Base-by-base conservation (phyloP, 345 rosid genomes). In the Salix viminalis region DNA sequence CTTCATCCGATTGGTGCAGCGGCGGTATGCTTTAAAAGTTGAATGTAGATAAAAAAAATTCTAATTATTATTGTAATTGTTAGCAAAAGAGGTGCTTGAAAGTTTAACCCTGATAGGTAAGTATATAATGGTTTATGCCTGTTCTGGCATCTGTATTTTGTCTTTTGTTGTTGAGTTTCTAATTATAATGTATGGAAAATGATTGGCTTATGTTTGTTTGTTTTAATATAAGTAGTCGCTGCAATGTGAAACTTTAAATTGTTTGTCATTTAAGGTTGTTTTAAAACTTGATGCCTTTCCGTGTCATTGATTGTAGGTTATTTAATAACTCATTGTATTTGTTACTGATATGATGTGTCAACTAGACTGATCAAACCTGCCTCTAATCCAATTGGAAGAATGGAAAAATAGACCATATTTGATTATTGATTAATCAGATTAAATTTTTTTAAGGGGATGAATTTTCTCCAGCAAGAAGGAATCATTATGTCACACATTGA, bases 1-100 rank as follows among this genome's bases (percentile, higher is more conserved):
- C 81, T 96, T 96, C 83, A 96, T 96, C 78, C 97, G 99, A 50
- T 87, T 96, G 80, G 96, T 96, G 75, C 99, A 96, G 70, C 88
- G 99, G 79, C 82, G 98, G 99, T 94, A 90, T 69, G 79, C 23
- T 21, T 24, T n/a, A 61, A 67, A 41, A 42, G 18, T 75, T n/a
- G 37, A 70, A 65, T 58, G 73, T 30, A 1, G 76, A 50, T 72
- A 71, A 34, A 34, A 34, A 34, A 34, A 34, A 4, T 0, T 34
- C 6, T 34, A 5, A 41, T 21, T 18, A 32, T 74, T 46, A 6
- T 30, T 65, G 70, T 10, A 42, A 42, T 62, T 74, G 54, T 44
- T 71, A 18, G 4, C 23, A 42, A 64, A 23, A 54, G 42, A 54
- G 26, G 10, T 76, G 32, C 58, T 36, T 56, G 3, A n/a, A n/a